phyloP scores from a whole-genome alignment of 306 rosid genomes.

The Vicia villosa region DNA sequence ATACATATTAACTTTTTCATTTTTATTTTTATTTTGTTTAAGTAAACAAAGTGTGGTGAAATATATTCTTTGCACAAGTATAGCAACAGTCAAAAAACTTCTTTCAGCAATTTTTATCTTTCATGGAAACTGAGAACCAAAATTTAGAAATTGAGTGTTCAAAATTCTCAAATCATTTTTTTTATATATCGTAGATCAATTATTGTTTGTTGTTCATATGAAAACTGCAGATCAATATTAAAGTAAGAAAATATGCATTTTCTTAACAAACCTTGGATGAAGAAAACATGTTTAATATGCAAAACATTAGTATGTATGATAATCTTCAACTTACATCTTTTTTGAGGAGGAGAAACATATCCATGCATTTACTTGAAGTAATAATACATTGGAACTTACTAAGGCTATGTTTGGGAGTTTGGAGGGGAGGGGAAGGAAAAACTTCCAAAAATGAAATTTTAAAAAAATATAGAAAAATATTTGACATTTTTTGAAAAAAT shows the following conservation, averaged over 20 bases:
- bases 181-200: neutral
- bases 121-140: neutral
- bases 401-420: no score
- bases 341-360: neutral
- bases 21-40: no score
- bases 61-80: neutral
- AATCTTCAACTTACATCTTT: neutral
- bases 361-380: constrained; percentile 21
- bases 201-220: neutral
- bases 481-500: no score
- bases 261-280: neutral
- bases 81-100: neutral
- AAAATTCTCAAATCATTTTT: neutral
- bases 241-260: neutral
- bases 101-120: neutral
- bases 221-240: neutral
- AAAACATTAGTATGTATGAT: neutral
- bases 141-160: neutral
- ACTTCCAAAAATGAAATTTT: no score
- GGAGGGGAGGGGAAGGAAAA: no score
- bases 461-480: no score
- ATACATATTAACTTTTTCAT: no score
- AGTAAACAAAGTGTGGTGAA: no score
- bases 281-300: neutral
- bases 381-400: neutral